These are phyloP conservation scores for Apiospora pterosperma DNA, from an alignment of 2,329 filamentous ascomycete genomes.

Conservation along the genomic window DNA sequence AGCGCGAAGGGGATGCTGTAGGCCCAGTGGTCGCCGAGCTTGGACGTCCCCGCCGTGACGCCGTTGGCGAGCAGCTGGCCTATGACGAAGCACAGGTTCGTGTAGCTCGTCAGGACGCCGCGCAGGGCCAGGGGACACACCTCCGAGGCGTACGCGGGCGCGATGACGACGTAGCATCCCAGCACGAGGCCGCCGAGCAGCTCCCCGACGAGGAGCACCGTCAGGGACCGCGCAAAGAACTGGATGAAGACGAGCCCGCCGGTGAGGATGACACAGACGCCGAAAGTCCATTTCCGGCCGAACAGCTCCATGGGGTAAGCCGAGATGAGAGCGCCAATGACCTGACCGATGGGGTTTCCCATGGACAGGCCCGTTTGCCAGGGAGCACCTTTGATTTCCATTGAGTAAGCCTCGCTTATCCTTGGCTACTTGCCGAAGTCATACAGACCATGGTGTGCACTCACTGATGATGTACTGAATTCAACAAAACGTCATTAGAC, in stretches of 20 bases:
- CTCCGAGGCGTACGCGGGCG: slow-evolving; percentile 58
- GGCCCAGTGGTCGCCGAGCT: slow-evolving; percentile 41
- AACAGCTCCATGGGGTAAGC: slow-evolving; percentile 44
- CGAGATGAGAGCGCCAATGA: slow-evolving; percentile 49
- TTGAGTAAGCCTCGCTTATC: slow-evolving; percentile 8
- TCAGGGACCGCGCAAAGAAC: slow-evolving; percentile 56
- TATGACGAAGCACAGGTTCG: slow-evolving; percentile 61
- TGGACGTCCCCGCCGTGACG: slow-evolving; percentile 39
- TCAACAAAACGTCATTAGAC: neutral
- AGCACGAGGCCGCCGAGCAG: slow-evolving; percentile 58
- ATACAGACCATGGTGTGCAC: neutral
- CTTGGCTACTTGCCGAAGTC: neutral
- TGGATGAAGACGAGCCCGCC: slow-evolving; percentile 57
- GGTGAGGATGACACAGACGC: slow-evolving; percentile 40
- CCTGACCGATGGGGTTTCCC: slow-evolving; percentile 55
- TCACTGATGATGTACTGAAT: slow-evolving; percentile 31
- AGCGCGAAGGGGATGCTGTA: slow-evolving; percentile 47
- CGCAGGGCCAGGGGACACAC: slow-evolving; percentile 57
- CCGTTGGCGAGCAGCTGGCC: slow-evolving; percentile 55
- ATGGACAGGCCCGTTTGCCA: slow-evolving; percentile 48
- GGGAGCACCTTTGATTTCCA: slow-evolving; percentile 28
- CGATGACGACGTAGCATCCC: slow-evolving; percentile 58
- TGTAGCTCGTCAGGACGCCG: slow-evolving; percentile 54
- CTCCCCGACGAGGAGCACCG: slow-evolving; percentile 57
- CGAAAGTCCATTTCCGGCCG: slow-evolving; percentile 43